A percentile compares a stretch with the other conserved stretches of the same genome.
phyloP scores from a whole-genome alignment of 495 filamentous ascomycete species.

The Aspergillus panamensis region DNA sequence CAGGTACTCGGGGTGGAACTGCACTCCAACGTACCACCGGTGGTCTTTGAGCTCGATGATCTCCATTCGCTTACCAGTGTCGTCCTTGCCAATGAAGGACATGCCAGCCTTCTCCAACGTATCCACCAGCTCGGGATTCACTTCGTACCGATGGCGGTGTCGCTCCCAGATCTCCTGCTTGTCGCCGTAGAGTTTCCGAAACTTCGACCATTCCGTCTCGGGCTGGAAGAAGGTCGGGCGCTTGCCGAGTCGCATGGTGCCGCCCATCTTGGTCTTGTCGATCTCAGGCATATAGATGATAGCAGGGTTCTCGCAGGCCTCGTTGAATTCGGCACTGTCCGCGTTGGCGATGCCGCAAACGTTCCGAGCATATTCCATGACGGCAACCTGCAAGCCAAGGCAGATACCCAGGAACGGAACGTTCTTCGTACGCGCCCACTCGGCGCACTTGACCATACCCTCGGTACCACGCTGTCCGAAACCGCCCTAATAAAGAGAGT shows the following conservation, averaged over 20 bases:
- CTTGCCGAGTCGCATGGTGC: conserved; percentile 87
- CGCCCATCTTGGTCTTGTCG: conserved; percentile 69
- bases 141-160: conserved; percentile 48
- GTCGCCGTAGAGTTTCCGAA: conserved; percentile 69
- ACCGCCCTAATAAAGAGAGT: conserved; percentile 52
- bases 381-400: conserved; percentile 91
- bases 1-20: conserved; percentile 85
- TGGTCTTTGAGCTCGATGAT: conserved; percentile 85
- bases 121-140: conserved; percentile 42
- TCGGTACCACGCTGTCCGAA: conserved; percentile 79
- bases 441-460: conserved; percentile 82
- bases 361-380: conserved; percentile 82
- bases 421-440: conserved; percentile 78
- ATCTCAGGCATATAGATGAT: conserved; percentile 93
- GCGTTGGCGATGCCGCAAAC: conserved; percentile 60
- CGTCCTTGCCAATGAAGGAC: conserved; percentile 68
- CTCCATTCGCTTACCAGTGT: conserved; percentile 83
- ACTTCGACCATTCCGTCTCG: conserved; percentile 72
- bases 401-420: conserved; percentile 88
- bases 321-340: conserved; percentile 63
- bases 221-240: conserved; percentile 72
- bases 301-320: conserved; percentile 52
- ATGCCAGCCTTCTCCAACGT: conserved; percentile 35
- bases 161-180: conserved; percentile 46
- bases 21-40: conserved; percentile 85